phyloP scores from a whole-genome alignment of 2,329 filamentous ascomycete genomes.

The Grosmannia penicillata region DNA sequence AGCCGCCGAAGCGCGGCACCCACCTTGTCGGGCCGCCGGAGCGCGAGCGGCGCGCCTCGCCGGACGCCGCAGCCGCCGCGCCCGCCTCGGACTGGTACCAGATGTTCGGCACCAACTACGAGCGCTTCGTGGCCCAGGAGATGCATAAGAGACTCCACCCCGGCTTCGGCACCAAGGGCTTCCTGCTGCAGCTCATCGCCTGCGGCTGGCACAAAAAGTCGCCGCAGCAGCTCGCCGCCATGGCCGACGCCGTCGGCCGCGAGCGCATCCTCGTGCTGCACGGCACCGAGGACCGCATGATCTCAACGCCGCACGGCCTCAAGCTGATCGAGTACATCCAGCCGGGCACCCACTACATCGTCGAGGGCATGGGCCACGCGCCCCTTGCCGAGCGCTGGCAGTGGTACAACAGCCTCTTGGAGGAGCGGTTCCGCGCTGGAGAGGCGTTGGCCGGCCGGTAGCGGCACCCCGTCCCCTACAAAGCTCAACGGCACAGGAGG shows the following conservation, averaged over 20 bases:
- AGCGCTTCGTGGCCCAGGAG: conserved; percentile 71
- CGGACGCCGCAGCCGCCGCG: background rate
- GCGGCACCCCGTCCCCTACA: too few relatives aligned
- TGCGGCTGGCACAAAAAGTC: conserved; percentile 70
- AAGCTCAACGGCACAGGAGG: too few relatives aligned
- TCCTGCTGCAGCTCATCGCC: conserved; percentile 64
- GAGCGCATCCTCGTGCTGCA: conserved; percentile 66
- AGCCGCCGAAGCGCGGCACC: conserved; percentile 22
- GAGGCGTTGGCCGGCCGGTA: conserved; percentile 24
- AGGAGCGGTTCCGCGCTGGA: conserved; percentile 37
- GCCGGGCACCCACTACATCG: conserved; percentile 45
- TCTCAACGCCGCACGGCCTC: conserved; percentile 53
- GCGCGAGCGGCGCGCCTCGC: background rate
- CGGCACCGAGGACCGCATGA: conserved; percentile 65
- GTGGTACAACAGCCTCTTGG: conserved; percentile 54
- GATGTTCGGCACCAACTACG: conserved; percentile 58
- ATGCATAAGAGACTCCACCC: conserved; percentile 52
- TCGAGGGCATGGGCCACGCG: conserved; percentile 64
- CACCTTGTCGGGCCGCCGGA: conserved; percentile 10
- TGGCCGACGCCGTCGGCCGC: conserved; percentile 56
- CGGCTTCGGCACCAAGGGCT: conserved; percentile 50
- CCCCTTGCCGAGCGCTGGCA: conserved; percentile 54
- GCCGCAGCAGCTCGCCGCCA: conserved; percentile 43
- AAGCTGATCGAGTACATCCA: conserved; percentile 50
- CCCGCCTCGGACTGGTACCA: conserved; percentile 6